A percentile compares a stretch with the other conserved stretches of the same genome.
phyloP scores from a whole-genome alignment of 306 rosid species.

The Carpinus fangiana region DNA sequence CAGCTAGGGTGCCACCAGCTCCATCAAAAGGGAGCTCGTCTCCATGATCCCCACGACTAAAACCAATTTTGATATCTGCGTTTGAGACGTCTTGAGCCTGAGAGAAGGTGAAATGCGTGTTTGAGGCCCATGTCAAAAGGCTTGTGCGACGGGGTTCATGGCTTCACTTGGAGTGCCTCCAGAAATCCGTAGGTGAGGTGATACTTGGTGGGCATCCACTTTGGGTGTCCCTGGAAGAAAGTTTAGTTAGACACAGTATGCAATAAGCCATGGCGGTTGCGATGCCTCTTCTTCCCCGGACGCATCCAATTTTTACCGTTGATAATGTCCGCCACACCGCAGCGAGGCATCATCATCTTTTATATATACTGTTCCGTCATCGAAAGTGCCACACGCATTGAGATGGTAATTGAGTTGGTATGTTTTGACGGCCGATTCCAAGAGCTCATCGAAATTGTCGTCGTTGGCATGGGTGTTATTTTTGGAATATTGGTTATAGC shows the following conservation, averaged over 20 bases:
- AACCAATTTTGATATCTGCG: neutral
- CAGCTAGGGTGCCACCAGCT: neutral
- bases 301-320: slow-evolving; percentile 2
- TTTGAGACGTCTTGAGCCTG: neutral
- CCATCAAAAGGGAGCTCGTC: neutral
- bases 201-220: neutral
- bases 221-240: neutral
- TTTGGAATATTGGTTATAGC: neutral
- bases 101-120: neutral
- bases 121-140: neutral
- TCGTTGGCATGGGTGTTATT: neutral
- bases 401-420: slow-evolving; percentile 9
- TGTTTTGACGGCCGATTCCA: neutral
- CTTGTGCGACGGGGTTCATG: neutral
- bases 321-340: neutral
- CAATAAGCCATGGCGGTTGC: neutral
- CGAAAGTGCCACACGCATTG: neutral
- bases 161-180: neutral
- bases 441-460: neutral
- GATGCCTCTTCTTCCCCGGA: neutral
- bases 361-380: neutral
- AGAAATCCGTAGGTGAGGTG: neutral
- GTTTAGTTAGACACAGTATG: neutral
- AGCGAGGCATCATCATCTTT: slow-evolving; percentile 2
- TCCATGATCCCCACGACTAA: neutral